phyloP scores from a whole-genome alignment of 176 grass and related monocot genomes.

The Oryza meyeriana region DNA sequence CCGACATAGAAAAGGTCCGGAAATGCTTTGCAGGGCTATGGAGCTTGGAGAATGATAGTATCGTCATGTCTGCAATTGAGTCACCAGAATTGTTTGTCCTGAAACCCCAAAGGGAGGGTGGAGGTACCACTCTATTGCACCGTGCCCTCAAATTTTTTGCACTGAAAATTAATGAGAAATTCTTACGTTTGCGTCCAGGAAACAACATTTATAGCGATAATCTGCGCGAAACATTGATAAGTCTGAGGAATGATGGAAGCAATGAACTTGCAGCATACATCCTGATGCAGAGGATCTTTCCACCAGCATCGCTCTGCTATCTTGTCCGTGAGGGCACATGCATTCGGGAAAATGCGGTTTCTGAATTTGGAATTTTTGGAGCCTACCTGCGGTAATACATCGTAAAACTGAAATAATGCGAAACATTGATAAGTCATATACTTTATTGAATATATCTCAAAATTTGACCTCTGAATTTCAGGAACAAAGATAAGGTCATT shows the following conservation, averaged over 20 bases:
- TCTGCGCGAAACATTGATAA: constrained; percentile 45
- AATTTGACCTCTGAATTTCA: constrained; percentile 11
- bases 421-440: background rate
- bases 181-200: constrained; percentile 22
- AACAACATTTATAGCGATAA: constrained; percentile 62
- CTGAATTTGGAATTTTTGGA: constrained; percentile 62
- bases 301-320: constrained; percentile 39
- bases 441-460: background rate
- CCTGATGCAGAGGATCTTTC: constrained; percentile 71
- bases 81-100: constrained; percentile 63
- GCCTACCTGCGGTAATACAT: constrained; percentile 49
- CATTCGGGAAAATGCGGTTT: constrained; percentile 40
- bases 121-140: constrained; percentile 20
- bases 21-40: constrained; percentile 71
- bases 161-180: background rate
- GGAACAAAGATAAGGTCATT: constrained; percentile 58
- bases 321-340: constrained; percentile 53
- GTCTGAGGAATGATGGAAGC: constrained; percentile 23
- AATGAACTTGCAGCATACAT: constrained; percentile 62
- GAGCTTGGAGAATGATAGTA: constrained; percentile 50
- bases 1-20: constrained; percentile 37
- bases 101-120: constrained; percentile 73
- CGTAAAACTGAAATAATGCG: background rate
- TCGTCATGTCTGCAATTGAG: constrained; percentile 45
- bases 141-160: background rate